Evolutionary conservation across 257 asterid species (phyloP).

Genomic region (Dorcoceras hygrometricum): DNA sequence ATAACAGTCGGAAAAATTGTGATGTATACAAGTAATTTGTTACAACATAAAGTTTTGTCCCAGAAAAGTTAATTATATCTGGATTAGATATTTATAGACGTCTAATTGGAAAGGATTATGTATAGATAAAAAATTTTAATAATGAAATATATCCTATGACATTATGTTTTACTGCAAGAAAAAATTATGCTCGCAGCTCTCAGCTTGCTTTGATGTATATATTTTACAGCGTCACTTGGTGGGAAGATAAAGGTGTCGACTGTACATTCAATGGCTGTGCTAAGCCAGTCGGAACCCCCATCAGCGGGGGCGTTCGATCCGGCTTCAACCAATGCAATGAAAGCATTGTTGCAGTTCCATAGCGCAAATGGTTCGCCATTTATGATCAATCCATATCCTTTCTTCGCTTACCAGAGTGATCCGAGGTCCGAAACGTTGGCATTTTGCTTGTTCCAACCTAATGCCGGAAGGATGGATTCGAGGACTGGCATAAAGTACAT

Average conservation of each 20-base stretch:
- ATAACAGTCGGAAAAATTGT: too few species aligned
- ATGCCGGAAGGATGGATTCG: constrained; percentile 78
- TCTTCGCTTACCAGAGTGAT: constrained; percentile 84
- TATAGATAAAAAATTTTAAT: too few species aligned
- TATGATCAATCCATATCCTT: constrained; percentile 95
- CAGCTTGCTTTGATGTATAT: not conserved
- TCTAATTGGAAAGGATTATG: too few species aligned
- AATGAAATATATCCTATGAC: not conserved
- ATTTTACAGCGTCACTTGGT: constrained; percentile 42
- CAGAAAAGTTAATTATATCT: too few species aligned
- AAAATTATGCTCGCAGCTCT: not conserved
- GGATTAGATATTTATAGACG: too few species aligned
- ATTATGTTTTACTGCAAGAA: not conserved
- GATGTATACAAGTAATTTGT: too few species aligned
- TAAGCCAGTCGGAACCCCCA: constrained; percentile 51
- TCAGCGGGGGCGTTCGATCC: constrained; percentile 59
- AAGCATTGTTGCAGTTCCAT: constrained; percentile 57
- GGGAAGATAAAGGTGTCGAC: constrained; percentile 54
- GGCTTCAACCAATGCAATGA: constrained; percentile 50
- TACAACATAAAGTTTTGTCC: too few species aligned
- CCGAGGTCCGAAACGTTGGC: constrained; percentile 83
- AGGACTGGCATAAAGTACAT: constrained; percentile 72
- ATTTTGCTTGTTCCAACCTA: constrained; percentile 90
- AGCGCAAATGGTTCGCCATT: constrained; percentile 67
- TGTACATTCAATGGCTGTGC: constrained; percentile 52